phyloP scores from a whole-genome alignment of 2,329 filamentous ascomycete species.

The Neoscytalidium dimidiatum region DNA sequence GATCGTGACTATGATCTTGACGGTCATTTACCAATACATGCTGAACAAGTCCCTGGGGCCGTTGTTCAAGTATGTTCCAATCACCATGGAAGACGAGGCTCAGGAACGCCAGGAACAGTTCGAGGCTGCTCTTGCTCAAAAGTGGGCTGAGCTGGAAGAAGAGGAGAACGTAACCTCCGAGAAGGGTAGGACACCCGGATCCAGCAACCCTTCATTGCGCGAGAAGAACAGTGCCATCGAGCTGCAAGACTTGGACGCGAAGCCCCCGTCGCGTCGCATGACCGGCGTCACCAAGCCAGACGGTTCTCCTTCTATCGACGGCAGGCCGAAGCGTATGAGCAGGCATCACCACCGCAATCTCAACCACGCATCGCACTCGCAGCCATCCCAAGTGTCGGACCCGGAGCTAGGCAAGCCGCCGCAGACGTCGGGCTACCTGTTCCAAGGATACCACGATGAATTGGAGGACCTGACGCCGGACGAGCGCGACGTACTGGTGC shows the following conservation, averaged over 20 bases:
- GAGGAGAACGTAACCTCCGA: slow-evolving; percentile 24
- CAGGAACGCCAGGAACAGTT: slow-evolving; percentile 90
- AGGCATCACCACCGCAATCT: slow-evolving; percentile 28
- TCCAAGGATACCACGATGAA: slow-evolving; percentile 85
- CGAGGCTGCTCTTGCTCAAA: slow-evolving; percentile 65
- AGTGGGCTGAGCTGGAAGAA: slow-evolving; percentile 29
- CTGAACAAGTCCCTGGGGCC: slow-evolving; percentile 84
- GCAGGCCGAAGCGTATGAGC: slow-evolving; percentile 26
- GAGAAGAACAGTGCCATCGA: slow-evolving; percentile 30
- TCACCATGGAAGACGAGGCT: slow-evolving; percentile 94
- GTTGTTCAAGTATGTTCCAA: slow-evolving; percentile 84
- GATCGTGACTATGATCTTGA: slow-evolving; percentile 73
- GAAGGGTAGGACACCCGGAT: not conserved
- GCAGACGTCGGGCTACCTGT: slow-evolving; percentile 41
- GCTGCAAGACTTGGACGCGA: slow-evolving; percentile 29
- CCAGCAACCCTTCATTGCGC: not conserved
- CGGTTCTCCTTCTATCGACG: not conserved
- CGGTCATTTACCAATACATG: slow-evolving; percentile 74
- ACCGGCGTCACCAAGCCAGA: not conserved
- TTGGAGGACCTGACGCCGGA: slow-evolving; percentile 91
- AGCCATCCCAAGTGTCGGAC: not conserved
- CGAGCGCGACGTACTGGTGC: slow-evolving; percentile 81
- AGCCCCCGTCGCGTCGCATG: not conserved
- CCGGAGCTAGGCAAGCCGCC: slow-evolving; percentile 2
- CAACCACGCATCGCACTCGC: slow-evolving; percentile 27